These are phyloP conservation scores for Gentiana macrophylla DNA, from an alignment of 257 asterid genomes.

Conservation along the genomic window DNA sequence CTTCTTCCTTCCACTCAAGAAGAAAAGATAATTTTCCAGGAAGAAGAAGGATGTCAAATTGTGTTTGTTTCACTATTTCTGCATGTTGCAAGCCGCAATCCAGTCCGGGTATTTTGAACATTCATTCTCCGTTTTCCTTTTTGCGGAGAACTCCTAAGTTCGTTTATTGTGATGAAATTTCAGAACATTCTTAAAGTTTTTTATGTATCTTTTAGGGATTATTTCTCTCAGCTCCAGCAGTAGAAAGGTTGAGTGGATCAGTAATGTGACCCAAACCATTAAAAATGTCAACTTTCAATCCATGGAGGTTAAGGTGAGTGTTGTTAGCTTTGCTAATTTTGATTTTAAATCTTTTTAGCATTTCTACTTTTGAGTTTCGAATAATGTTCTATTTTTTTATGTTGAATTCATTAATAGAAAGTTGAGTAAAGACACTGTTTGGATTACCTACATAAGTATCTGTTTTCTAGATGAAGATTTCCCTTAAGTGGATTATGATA, in stretches of 20 bases:
- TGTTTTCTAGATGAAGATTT: too few relatives aligned
- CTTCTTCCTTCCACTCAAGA: not conserved
- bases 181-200: not conserved
- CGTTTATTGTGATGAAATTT: not conserved
- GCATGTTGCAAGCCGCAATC: constrained; percentile 12
- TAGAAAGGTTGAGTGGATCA: constrained; percentile 20
- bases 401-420: too few relatives aligned
- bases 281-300: constrained; percentile 13
- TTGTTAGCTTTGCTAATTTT: not conserved
- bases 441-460: too few relatives aligned
- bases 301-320: constrained; percentile 23
- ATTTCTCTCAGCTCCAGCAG: constrained; percentile 5
- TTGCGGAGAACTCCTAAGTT: too few relatives aligned
- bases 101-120: constrained; percentile 9
- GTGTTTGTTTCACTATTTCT: constrained; percentile 14
- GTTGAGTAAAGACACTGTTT: too few relatives aligned
- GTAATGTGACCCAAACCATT: constrained; percentile 14
- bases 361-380: too few relatives aligned
- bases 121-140: not conserved
- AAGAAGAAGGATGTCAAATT: constrained; percentile 11
- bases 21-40: not conserved
- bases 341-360: too few relatives aligned
- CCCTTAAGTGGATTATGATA: too few relatives aligned
- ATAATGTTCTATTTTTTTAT: too few relatives aligned
- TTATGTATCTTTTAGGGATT: constrained; percentile 7